Evolutionary conservation across 345 rosid species (phyloP).

Genomic region (Crucihimalaya himalaica): DNA sequence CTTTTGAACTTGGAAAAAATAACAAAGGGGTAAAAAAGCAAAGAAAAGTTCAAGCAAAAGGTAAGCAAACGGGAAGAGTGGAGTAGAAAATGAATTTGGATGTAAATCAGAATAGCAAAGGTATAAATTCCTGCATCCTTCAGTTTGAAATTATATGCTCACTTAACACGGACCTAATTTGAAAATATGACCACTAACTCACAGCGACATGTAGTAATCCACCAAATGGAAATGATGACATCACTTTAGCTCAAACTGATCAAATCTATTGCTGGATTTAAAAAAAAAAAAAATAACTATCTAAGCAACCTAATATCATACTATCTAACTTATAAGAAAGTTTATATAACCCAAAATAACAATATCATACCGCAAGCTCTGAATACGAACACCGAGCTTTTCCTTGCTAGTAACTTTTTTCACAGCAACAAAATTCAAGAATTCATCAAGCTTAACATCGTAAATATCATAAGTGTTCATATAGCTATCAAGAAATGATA

Average conservation of each 20-base stretch:
- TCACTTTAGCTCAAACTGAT: conserved; percentile 21
- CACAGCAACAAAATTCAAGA: conserved; percentile 66
- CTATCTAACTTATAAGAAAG: conserved; percentile 1
- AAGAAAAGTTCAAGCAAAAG: background rate
- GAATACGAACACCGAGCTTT: conserved; percentile 76
- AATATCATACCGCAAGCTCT: conserved; percentile 61
- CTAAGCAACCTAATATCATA: background rate
- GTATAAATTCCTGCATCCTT: background rate
- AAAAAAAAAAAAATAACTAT: background rate
- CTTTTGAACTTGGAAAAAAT: background rate
- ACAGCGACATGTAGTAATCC: conserved; percentile 84
- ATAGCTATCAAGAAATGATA: conserved; percentile 53
- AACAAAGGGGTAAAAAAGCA: background rate
- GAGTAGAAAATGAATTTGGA: background rate
- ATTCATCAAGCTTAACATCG: conserved; percentile 50
- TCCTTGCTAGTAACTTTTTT: conserved; percentile 52
- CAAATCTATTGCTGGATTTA: background rate
- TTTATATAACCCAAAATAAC: background rate
- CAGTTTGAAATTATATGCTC: conserved; percentile 6
- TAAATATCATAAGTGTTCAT: conserved; percentile 39
- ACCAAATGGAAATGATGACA: conserved; percentile 53
- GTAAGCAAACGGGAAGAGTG: background rate
- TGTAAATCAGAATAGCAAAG: background rate
- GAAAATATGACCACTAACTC: conserved; percentile 44
- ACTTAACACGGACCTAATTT: background rate